A percentile compares a stretch with the other conserved stretches of the same genome.
These are phyloP conservation scores for Pythium phragmiticola DNA, from an alignment of 352 stramenopile genomes.

Conservation along the genomic window DNA sequence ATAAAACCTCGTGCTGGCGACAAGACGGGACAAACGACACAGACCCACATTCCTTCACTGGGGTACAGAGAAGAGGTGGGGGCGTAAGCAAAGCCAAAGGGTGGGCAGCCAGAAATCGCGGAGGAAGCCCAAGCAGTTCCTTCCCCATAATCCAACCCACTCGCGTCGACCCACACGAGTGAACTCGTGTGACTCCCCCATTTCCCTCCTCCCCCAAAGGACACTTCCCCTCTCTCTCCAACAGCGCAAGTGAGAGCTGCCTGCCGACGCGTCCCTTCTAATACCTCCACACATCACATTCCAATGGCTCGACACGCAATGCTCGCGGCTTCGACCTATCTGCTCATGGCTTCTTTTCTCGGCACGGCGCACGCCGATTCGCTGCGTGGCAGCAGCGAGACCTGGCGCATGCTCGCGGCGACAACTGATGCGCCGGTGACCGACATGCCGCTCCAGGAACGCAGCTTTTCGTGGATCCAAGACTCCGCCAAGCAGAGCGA, in stretches of 20 bases:
- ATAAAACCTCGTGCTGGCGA: conserved; percentile 20
- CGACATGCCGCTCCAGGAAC: conserved; percentile 26
- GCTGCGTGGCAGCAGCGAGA: conserved; percentile 22
- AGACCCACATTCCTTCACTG: conserved; percentile 11
- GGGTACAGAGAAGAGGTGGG: conserved; percentile 15
- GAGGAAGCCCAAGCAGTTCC: background rate
- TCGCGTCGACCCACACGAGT: background rate
- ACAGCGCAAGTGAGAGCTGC: background rate
- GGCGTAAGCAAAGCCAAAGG: conserved; percentile 9
- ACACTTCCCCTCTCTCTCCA: background rate
- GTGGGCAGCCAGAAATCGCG: background rate
- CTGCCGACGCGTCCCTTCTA: background rate
- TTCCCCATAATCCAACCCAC: conserved; percentile 8
- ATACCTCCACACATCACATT: background rate
- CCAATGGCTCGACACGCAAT: conserved; percentile 25
- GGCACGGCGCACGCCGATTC: conserved; percentile 4
- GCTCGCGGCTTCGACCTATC: conserved; percentile 6
- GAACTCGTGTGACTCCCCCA: background rate
- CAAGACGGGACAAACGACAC: conserved; percentile 21
- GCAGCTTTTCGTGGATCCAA: conserved; percentile 43
- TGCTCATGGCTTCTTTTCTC: conserved; percentile 5
- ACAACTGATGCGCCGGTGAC: background rate
- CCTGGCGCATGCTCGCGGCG: conserved; percentile 22
- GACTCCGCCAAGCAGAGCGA: conserved; percentile 26
- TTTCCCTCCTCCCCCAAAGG: background rate